Percentiles rank a stretch among this genome's conserved stretches.
phyloP scores from a whole-genome alignment of 1,284 basidiomycete species.

The Pseudozyma hubeiensis region DNA sequence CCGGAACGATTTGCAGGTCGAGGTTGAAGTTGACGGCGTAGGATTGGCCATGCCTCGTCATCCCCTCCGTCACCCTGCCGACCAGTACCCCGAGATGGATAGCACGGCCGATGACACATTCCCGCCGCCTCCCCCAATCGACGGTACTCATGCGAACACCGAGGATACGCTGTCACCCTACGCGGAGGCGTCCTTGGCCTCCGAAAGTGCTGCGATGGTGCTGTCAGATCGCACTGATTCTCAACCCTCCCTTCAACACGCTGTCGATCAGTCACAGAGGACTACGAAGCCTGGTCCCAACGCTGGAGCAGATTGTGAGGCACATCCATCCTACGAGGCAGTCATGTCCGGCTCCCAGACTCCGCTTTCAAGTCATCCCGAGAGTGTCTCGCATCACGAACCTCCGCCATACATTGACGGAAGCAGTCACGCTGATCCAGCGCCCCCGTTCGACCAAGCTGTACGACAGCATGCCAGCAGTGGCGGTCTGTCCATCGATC shows the following conservation, averaged over 20 bases:
- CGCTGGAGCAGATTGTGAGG: not conserved
- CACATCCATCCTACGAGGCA: constrained; percentile 36
- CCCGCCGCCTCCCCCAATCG: constrained; percentile 38
- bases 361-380: not conserved
- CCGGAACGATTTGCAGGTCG: constrained; percentile 57
- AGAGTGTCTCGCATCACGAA: constrained; percentile 5
- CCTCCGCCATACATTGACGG: constrained; percentile 41
- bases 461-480: constrained; percentile 8
- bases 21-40: constrained; percentile 62
- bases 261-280: constrained; percentile 2
- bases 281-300: not conserved
- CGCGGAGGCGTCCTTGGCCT: not conserved
- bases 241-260: constrained; percentile 25
- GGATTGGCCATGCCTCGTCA: constrained; percentile 54
- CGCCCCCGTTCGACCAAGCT: constrained; percentile 38
- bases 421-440: constrained; percentile 9
- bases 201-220: not conserved
- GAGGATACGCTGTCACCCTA: constrained; percentile 3
- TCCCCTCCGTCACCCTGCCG: constrained; percentile 32
- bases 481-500: not conserved
- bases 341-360: constrained; percentile 16
- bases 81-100: constrained; percentile 17
- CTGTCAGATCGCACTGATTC: constrained; percentile 17
- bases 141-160: not conserved
- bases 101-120: constrained; percentile 5